These are phyloP conservation scores for Alliaria petiolata DNA, from an alignment of 345 rosid genomes.

Conservation along the genomic window DNA sequence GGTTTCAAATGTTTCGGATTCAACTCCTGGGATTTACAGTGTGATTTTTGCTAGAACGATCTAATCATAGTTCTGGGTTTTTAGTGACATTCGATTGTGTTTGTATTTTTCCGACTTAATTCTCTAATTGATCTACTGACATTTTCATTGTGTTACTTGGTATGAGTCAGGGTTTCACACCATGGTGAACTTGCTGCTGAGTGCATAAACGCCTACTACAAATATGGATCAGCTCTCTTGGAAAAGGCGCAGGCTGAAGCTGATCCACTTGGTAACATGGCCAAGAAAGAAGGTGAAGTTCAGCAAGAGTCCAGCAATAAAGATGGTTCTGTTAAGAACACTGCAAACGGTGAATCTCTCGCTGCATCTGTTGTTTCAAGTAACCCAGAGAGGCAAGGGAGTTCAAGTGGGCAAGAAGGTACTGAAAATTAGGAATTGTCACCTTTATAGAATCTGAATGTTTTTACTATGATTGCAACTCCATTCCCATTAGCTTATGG, in stretches of 20 bases:
- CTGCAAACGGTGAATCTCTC: too few species aligned
- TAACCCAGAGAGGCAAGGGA: conserved; percentile 45
- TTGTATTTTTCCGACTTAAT: too few species aligned
- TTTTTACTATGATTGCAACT: not conserved
- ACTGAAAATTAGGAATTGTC: not conserved
- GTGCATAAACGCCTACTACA: conserved; percentile 67
- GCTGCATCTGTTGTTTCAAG: too few species aligned
- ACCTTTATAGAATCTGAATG: not conserved
- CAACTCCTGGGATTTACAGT: not conserved
- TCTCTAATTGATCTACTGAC: too few species aligned
- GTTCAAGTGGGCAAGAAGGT: conserved; percentile 48
- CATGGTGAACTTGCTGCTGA: conserved; percentile 73
- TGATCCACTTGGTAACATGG: conserved; percentile 74
- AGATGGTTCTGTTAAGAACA: conserved; percentile 43
- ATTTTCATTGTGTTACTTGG: too few species aligned
- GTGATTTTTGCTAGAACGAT: not conserved
- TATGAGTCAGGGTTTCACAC: conserved; percentile 73
- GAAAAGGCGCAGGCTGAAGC: conserved; percentile 92
- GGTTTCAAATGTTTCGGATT: not conserved
- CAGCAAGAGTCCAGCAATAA: conserved; percentile 33
- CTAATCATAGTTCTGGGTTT: too few species aligned
- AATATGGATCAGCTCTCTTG: conserved; percentile 73
- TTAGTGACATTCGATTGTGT: too few species aligned
- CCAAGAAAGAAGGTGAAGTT: conserved; percentile 61
- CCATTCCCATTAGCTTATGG: too few species aligned